These are phyloP conservation scores for Cordyceps cicadae DNA, from an alignment of 2,329 filamentous ascomycete species.

Conservation along the genomic window DNA sequence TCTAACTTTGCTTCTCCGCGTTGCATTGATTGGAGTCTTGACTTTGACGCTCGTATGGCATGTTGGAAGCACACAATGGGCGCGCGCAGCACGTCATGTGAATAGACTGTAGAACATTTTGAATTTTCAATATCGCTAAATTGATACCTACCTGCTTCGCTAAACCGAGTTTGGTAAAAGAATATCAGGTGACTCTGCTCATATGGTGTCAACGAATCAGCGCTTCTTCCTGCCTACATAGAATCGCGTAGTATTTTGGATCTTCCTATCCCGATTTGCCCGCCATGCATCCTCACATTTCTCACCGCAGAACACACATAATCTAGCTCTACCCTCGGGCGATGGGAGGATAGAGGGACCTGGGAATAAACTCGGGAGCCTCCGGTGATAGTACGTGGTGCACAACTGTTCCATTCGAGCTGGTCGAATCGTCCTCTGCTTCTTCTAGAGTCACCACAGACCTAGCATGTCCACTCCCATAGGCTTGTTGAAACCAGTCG, in stretches of 20 bases:
- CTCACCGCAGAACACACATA: neutral
- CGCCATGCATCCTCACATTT: neutral
- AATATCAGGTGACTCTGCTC: neutral
- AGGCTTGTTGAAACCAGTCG: slow-evolving; percentile 22
- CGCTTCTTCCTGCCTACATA: neutral
- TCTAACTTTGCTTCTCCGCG: neutral
- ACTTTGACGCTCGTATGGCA: neutral
- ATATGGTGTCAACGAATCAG: neutral
- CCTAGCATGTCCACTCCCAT: neutral
- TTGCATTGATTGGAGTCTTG: neutral
- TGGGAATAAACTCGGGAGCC: neutral
- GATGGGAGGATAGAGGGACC: neutral
- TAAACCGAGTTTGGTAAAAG: neutral
- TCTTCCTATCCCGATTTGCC: neutral
- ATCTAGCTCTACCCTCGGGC: no score
- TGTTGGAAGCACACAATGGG: neutral
- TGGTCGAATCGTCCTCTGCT: neutral
- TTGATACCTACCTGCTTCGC: neutral
- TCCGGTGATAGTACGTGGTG: neutral
- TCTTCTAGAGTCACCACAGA: neutral
- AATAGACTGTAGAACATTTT: neutral
- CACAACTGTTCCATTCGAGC: slow-evolving; percentile 3
- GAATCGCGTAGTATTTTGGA: neutral
- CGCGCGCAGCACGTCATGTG: neutral
- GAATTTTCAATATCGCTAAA: neutral